Evolutionary conservation across 1,139 yeast genomes (phyloP).

Genomic region (Yamadazyma oceani): DNA sequence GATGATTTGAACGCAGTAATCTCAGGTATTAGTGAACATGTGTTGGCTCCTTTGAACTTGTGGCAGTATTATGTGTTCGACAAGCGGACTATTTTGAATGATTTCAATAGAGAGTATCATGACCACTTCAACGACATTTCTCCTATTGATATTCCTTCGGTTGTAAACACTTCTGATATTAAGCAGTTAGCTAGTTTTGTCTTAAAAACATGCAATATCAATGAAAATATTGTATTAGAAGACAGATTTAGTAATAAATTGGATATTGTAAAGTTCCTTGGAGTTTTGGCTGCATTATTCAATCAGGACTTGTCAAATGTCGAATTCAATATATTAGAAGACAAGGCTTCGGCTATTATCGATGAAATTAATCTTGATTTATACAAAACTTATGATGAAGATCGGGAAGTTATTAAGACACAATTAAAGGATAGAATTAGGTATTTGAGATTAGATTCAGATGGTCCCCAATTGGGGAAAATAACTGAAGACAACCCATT

Average conservation of each 20-base stretch:
- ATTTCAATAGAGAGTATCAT: conserved; percentile 42
- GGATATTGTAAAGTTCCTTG: conserved; percentile 50
- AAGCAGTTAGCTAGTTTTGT: conserved; percentile 54
- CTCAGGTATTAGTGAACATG: conserved; percentile 67
- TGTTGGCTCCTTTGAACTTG: conserved; percentile 61
- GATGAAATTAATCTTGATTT: conserved; percentile 77
- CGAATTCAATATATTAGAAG: conserved; percentile 31
- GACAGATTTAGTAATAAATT: conserved; percentile 56
- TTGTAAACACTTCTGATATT: conserved; percentile 32
- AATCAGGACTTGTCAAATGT: conserved; percentile 34
- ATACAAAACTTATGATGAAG: conserved; percentile 77
- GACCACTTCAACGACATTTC: conserved; percentile 20
- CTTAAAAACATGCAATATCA: conserved; percentile 36
- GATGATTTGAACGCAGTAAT: conserved; percentile 60
- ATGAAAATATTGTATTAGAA: conserved; percentile 23
- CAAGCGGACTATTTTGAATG: conserved; percentile 34
- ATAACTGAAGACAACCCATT: conserved; percentile 60
- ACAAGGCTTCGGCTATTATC: conserved; percentile 52
- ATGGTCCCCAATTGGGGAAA: conserved; percentile 77
- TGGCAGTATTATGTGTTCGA: conserved; percentile 90
- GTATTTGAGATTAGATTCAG: conserved; percentile 70
- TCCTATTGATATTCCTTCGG: conserved; percentile 32
- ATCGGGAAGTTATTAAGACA: conserved; percentile 57
- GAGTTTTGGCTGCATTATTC: conserved; percentile 34
- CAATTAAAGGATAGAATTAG: conserved; percentile 76